A percentile compares a stretch with the other conserved stretches of the same genome.
phyloP scores from a whole-genome alignment of 2,329 filamentous ascomycete species.

The Paramyrothecium sp. region DNA sequence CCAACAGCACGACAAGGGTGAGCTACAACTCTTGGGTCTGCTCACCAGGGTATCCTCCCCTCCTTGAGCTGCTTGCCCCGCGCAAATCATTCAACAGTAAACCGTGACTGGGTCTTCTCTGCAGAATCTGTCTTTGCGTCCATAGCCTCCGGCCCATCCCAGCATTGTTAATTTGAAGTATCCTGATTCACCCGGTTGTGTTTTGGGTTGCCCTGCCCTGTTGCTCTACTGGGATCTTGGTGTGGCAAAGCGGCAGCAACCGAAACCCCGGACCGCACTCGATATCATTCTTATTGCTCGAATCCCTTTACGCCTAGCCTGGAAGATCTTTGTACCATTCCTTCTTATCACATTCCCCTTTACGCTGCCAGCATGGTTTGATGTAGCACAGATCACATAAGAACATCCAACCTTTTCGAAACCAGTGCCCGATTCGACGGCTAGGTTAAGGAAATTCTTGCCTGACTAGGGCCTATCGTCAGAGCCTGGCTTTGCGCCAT shows the following conservation, averaged over 20 bases:
- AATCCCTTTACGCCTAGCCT: background rate
- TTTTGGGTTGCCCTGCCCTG: background rate
- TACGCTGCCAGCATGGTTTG: too few relatives aligned
- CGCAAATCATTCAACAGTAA: background rate
- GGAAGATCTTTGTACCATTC: too few relatives aligned
- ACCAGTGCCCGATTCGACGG: too few relatives aligned
- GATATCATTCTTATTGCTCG: background rate
- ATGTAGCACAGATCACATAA: too few relatives aligned
- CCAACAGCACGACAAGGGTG: slow-evolving; percentile 1
- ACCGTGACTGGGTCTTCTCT: background rate
- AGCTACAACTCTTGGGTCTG: background rate
- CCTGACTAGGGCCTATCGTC: too few relatives aligned
- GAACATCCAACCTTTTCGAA: too few relatives aligned
- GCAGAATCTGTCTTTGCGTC: background rate
- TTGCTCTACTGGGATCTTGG: background rate
- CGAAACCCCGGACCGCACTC: background rate
- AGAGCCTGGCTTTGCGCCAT: too few relatives aligned
- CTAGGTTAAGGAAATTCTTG: too few relatives aligned
- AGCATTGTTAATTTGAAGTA: background rate
- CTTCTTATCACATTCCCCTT: too few relatives aligned
- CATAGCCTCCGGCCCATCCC: background rate
- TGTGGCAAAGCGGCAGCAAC: background rate
- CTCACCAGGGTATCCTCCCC: background rate
- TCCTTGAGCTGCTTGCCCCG: background rate
- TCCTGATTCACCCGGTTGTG: background rate